Conservation (phyloP, 75 land plant genomes). For the Ceratopteris richardii region DNA sequence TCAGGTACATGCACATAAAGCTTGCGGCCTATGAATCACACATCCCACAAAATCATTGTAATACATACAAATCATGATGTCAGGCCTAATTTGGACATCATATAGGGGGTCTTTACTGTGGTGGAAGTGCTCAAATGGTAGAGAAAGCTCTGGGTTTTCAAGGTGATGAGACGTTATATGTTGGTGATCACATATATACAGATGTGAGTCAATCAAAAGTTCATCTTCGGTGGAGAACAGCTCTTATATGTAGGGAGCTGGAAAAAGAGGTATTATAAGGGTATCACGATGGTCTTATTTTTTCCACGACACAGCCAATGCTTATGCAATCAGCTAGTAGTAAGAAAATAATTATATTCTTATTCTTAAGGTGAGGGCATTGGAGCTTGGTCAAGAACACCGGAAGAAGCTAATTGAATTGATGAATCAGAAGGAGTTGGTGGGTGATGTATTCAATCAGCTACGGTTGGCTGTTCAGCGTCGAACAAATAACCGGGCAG, state of each 20-base stretch:
- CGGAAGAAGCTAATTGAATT: conserved; percentile 60
- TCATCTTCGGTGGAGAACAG: conserved; percentile 95
- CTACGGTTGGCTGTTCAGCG: conserved; percentile 85
- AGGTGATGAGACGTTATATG: conserved; percentile 93
- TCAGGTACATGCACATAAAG: conserved; percentile 36
- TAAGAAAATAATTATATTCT: conserved; percentile 1
- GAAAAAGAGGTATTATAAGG: conserved; percentile 95
- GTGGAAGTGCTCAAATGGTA: conserved; percentile 96
- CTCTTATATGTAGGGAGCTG: conserved; percentile 80
- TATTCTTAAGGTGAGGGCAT: conserved; percentile 63
- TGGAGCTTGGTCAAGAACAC: conserved; percentile 50
- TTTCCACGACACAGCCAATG: not conserved
- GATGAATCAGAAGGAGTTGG: conserved; percentile 80
- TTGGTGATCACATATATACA: conserved; percentile 93
- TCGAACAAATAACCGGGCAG: conserved; percentile 57
- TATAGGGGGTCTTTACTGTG: conserved; percentile 89
- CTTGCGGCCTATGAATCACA: not conserved
- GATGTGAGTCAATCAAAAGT: conserved; percentile 99
- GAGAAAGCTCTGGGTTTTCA: conserved; percentile 72
- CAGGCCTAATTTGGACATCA: not conserved
- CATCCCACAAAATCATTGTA: too few species aligned
- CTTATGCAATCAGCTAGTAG: not conserved
- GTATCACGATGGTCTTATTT: too few species aligned
- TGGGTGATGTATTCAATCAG: conserved; percentile 92
- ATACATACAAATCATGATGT: not conserved